Conservation (phyloP, 345 rosid species). For the Salix purpurea region DNA sequence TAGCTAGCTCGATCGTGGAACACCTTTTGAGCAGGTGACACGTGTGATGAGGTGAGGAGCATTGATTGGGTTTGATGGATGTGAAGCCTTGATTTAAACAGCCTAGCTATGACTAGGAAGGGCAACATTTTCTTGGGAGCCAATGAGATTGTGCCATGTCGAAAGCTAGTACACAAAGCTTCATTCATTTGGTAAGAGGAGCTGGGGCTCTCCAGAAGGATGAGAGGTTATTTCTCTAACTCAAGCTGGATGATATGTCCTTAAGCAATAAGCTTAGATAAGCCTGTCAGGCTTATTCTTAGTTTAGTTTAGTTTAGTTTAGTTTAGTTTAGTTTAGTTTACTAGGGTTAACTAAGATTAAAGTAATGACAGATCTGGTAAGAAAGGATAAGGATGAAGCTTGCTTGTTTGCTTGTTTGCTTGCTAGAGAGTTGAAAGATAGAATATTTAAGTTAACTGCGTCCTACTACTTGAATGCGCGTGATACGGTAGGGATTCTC, state of each 20-base stretch:
- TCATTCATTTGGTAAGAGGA: not conserved
- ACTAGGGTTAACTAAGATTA: conserved; percentile 29
- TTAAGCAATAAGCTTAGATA: conserved; percentile 2
- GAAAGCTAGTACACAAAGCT: not conserved
- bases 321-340: not conserved
- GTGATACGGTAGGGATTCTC: conserved; percentile 38
- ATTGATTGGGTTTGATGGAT: not conserved
- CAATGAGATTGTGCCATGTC: not conserved
- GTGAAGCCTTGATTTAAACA: not conserved
- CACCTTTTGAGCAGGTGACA: no score
- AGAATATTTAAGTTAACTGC: conserved; percentile 12
- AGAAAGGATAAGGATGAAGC: conserved; percentile 52
- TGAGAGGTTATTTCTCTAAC: conserved; percentile 10
- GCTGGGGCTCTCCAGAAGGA: conserved; percentile 3
- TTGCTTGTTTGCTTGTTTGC: not conserved
- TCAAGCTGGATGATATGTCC: conserved; percentile 7
- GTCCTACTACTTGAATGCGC: conserved; percentile 27
- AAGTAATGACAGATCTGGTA: conserved; percentile 15
- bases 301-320: no score
- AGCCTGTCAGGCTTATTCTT: not conserved
- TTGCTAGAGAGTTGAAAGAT: not conserved
- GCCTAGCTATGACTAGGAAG: not conserved
- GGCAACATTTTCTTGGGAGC: not conserved
- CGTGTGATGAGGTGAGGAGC: no score
- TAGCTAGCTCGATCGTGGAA: not conserved